These are phyloP conservation scores for Waltergamsia citrina DNA, from an alignment of 2,329 filamentous ascomycete genomes.

Conservation along the genomic window DNA sequence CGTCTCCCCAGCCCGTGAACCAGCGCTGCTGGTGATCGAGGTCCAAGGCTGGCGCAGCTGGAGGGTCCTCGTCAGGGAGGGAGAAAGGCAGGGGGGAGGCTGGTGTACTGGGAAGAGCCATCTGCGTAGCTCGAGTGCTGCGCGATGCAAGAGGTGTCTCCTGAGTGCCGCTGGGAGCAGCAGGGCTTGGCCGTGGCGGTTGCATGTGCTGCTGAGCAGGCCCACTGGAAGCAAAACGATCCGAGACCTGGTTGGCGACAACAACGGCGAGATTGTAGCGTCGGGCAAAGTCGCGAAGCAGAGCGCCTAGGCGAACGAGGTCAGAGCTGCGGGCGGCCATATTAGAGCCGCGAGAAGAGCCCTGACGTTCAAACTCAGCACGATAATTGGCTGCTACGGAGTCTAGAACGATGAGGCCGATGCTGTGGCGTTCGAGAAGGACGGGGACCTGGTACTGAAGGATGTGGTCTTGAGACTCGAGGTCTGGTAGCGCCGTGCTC, in stretches of 20 bases:
- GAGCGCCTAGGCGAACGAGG: constrained; percentile 65
- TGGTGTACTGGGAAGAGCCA: background rate
- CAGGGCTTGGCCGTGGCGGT: background rate
- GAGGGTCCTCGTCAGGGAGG: constrained; percentile 14
- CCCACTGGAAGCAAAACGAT: constrained; percentile 54
- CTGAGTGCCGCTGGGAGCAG: constrained; percentile 14
- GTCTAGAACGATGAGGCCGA: constrained; percentile 81
- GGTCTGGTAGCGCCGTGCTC: constrained; percentile 75
- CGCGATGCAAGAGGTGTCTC: constrained; percentile 42
- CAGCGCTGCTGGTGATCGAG: constrained; percentile 88
- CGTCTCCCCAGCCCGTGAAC: constrained; percentile 92
- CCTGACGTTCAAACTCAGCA: constrained; percentile 68
- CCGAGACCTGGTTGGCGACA: constrained; percentile 90
- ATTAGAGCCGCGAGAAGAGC: constrained; percentile 35
- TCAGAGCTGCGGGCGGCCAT: constrained; percentile 71
- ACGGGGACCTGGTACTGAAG: constrained; percentile 87
- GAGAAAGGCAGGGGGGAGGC: constrained; percentile 15
- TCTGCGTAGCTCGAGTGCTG: constrained; percentile 15
- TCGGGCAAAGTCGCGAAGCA: constrained; percentile 67
- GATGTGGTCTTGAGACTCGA: constrained; percentile 94
- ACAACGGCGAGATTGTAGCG: constrained; percentile 73
- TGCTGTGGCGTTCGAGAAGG: constrained; percentile 61
- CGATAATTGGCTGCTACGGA: constrained; percentile 94
- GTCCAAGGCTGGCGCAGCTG: constrained; percentile 45
- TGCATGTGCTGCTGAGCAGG: constrained; percentile 2